Conservation (phyloP, 2,329 filamentous ascomycete species). For the Tolypocladium album region DNA sequence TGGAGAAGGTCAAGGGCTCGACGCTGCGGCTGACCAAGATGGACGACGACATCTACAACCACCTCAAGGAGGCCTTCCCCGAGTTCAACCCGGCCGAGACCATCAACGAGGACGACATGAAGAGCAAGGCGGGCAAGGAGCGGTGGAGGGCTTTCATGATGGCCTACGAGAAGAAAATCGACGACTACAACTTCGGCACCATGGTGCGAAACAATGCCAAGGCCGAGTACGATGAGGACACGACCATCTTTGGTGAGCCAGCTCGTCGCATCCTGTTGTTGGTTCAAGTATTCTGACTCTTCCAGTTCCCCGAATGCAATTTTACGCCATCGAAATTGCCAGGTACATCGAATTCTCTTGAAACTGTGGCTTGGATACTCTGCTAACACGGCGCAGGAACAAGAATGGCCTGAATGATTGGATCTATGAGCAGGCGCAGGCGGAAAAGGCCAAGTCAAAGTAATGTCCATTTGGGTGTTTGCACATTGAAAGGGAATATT, state of each 20-base stretch:
- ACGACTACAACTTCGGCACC: constrained; percentile 97
- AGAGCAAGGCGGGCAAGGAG: constrained; percentile 92
- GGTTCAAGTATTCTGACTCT: neutral
- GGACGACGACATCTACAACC: constrained; percentile 88
- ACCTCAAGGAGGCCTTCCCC: constrained; percentile 80
- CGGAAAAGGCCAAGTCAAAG: constrained; percentile 30
- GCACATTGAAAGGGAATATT: neutral
- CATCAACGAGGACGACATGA: constrained; percentile 90
- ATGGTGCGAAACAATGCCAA: constrained; percentile 73
- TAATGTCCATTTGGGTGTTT: neutral
- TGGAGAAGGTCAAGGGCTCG: constrained; percentile 85
- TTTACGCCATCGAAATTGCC: constrained; percentile 43
- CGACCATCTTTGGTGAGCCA: constrained; percentile 76
- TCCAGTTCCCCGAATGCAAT: constrained; percentile 44
- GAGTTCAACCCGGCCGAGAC: constrained; percentile 77
- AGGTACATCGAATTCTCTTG: constrained; percentile 15
- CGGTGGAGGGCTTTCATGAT: constrained; percentile 92
- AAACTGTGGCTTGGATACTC: neutral
- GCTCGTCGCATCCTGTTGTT: neutral
- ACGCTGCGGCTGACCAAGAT: constrained; percentile 81
- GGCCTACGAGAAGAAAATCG: constrained; percentile 86
- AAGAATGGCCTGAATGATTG: constrained; percentile 87
- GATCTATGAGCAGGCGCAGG: constrained; percentile 79
- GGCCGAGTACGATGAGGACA: constrained; percentile 76
- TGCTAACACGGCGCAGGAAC: constrained; percentile 53